Evolutionary conservation across 768 basidiomycete species (phyloP), one percentile per base, ranked within the genome.

Genomic region (Lactarius quietus): DNA sequence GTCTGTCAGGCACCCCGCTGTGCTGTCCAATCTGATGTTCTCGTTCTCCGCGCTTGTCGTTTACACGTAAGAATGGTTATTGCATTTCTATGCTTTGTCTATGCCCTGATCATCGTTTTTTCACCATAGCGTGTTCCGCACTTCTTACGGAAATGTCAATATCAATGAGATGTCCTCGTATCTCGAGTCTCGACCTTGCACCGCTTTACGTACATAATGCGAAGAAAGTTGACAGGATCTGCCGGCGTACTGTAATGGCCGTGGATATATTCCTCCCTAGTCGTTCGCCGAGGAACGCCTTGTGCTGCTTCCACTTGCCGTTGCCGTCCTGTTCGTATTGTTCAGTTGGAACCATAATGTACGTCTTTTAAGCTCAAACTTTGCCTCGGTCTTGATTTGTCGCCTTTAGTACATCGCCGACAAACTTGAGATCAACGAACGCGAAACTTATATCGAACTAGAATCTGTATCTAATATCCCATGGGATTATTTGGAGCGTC

Each of bases 291-390:
- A 94, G 72, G 87, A 92, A 65, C 79, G 92, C 41, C 76, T 94
- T 6, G 77, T 92, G 26, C 78, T 91, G 10, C 83, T 93, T 23
- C 92, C 92, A 1, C 92, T 91, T 0, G 86, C 85, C 1, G 85
- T 86, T 58, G 85, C 87, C 64, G 85, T 82, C 3, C 73, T 93
- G 26, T 80, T 94, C 26, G 82, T 93, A 23, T 73, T 92, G n/a
- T 94, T 93, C 81, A 91, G 81, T 72, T 83, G 92, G n/a, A 94
- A 94, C 67, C 92, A 94, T 72, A 94, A 92, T 71, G 92, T 92
- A 69, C 68, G 87, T 75, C 15, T n/a, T 3, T 36, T 59, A 53
- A 57, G 61, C 3, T 53, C 60, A 7, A 59, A 54, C 28, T 14
- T 51, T 3, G 23, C 58, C 28, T 23, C 26, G 1, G 6, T 5